Evolutionary conservation across 352 stramenopile genomes (phyloP), one percentile per base, ranked within the genome.

Genomic region (Globisporangium yorkense): DNA sequence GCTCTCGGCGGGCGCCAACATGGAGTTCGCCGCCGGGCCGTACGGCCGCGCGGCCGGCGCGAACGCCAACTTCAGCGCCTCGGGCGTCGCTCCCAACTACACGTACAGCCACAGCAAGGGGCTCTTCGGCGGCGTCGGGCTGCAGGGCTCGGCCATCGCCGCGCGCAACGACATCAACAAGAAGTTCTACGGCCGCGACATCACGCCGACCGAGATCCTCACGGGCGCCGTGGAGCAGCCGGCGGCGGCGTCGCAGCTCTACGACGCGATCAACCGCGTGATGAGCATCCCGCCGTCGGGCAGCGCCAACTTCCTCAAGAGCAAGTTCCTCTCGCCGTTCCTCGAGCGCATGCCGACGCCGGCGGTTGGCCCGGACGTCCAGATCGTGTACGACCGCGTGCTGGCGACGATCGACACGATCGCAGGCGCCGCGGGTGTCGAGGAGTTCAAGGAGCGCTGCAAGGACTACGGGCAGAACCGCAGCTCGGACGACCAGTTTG

Each of bases 101-200:
- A 93, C 79, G 62, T 96, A 96, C 71, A 88, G 72, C 65, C 82
- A 93, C 65, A 92, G 80, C 69, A 93, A 93, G 65, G 86, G 86
- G 1, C 69, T 96, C 1, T 96, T 91, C 59, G 86, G 79, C n/a
- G 86, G 86, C 45, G 72, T 93, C 24, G 78, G 77, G 5, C 68
- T 96, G 21, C 84, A 96, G 58, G 86, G 84, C 10, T 91, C 84
- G 46, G 86, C 71, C 20, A 96, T 96, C 58, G 77, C 84, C 3
- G 81, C 82, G 20, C 80, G 84, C 16, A 61, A 70, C 18, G 84
- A 94, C 52, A 74, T 96, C 45, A 96, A 96, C 72, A 87, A 88
- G 66, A 89, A 89, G 57, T 96, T 96, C 54, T 96, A 96, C 58
- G 86, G 86, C n/a, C 75, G 80, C 10, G 81, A 95, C 35, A 90